Evolutionary conservation across 2,329 filamentous ascomycete genomes (phyloP), one percentile per base, ranked within the genome.

Genomic region (Hypoxylon sp.): DNA sequence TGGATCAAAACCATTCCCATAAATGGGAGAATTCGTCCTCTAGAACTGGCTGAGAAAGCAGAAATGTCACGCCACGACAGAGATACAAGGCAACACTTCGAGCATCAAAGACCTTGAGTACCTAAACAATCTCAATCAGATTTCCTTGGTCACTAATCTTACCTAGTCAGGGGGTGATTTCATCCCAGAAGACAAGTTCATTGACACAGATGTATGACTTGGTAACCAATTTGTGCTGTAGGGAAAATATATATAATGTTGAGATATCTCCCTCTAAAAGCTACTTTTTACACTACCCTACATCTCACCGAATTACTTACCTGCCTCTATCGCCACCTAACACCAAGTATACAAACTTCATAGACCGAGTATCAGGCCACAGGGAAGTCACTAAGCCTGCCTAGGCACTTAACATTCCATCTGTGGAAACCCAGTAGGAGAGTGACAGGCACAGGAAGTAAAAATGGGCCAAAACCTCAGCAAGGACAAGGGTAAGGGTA

Each of bases 391-490:
- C n/a, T 21, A 41, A 41, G 37, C 16, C 21, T 3, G 7, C 9
- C 9, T 41, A 19, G 16, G 8, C 9, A 41, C 37, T 1, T 9
- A 41, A 21, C 8, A 41, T 21, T 16, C 2, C 3, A 21, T 41
- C 8, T 41, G 16, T 19, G 37, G 14, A 41, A 19, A 41, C 37
- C 16, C 37, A 19, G n/a, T 41, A 41, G 37, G 37, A 12, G 8
- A 6, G 37, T 5, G 11, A 11, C 16, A 11, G 16, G 21, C 11
- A 41, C 16, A 19, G 16, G 19, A 41, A 9, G n/a, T 2, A n/a
- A 41, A 16, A 32, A 61, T 61, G 57, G 57, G 57, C 8, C 50
- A 61, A 6, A 16, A 7, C 27, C n/a, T 23, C 30, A 61, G 57
- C 30, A 61, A 37, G 9, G 12, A 4, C 16, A 41, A 39, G 34